These are phyloP conservation scores for Leptographium wingfieldii DNA, from an alignment of 2,329 filamentous ascomycete genomes.

Conservation along the genomic window DNA sequence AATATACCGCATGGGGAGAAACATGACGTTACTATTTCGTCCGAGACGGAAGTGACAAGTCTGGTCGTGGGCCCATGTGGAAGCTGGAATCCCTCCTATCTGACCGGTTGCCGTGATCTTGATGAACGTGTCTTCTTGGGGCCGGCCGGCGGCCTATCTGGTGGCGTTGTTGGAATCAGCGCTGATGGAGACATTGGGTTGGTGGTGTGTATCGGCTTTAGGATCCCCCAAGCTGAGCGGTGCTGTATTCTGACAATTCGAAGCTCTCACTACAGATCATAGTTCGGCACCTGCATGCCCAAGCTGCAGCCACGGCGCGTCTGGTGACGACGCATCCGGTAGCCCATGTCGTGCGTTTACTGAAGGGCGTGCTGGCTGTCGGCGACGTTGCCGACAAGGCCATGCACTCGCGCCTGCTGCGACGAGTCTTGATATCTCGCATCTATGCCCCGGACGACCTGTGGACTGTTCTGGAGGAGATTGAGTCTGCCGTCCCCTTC, in stretches of 20 bases:
- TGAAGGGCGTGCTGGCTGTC: slow-evolving; percentile 28
- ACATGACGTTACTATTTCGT: neutral
- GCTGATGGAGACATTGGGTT: slow-evolving; percentile 34
- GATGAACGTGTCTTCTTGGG: slow-evolving; percentile 36
- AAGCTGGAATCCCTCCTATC: neutral
- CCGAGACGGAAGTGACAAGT: neutral
- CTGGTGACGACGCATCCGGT: slow-evolving; percentile 37
- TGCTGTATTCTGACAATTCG: neutral
- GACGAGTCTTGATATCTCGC: slow-evolving; percentile 38
- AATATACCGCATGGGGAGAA: neutral
- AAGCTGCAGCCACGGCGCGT: slow-evolving; percentile 19
- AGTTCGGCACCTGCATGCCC: slow-evolving; percentile 24
- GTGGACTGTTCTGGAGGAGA: slow-evolving; percentile 41
- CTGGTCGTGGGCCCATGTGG: neutral
- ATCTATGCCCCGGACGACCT: slow-evolving; percentile 48
- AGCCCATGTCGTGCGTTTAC: slow-evolving; percentile 24
- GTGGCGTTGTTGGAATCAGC: slow-evolving; percentile 40
- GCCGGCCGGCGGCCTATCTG: slow-evolving; percentile 26
- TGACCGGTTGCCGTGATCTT: slow-evolving; percentile 33
- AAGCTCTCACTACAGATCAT: slow-evolving; percentile 38
- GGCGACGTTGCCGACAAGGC: neutral
- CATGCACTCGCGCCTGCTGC: slow-evolving; percentile 21
- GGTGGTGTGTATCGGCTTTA: slow-evolving; percentile 15
- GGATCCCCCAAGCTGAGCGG: too few species aligned
- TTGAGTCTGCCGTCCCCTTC: slow-evolving; percentile 6